Percentiles rank a stretch among this genome's conserved stretches.
Evolutionary conservation across 208 protist species (phyloP).

Genomic region (Leishmania amazonensis): DNA sequence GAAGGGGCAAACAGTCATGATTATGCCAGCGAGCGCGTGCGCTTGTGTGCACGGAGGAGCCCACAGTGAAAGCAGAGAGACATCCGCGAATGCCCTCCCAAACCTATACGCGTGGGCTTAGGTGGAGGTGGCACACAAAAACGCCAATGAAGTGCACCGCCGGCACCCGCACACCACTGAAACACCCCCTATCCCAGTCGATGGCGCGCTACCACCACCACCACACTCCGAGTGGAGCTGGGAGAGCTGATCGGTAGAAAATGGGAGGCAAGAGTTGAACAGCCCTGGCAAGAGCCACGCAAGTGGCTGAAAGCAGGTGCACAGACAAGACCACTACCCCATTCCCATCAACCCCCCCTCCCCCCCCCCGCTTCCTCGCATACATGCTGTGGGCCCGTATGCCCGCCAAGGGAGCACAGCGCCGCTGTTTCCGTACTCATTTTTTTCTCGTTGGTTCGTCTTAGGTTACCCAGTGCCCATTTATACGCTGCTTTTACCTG

Average conservation of each 20-base stretch:
- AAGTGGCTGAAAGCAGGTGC: not conserved
- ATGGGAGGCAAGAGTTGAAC: not conserved
- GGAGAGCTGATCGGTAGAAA: not conserved
- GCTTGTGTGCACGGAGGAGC: not conserved
- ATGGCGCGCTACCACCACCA: not conserved
- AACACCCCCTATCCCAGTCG: not conserved
- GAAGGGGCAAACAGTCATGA: not conserved
- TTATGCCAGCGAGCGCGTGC: not conserved
- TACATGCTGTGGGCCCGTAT: not conserved
- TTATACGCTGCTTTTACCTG: conserved; percentile 2
- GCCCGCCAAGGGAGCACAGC: not conserved
- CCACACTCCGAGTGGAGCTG: not conserved
- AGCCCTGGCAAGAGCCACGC: not conserved
- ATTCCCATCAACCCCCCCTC: not conserved
- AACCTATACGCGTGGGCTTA: not conserved
- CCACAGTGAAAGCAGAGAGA: not conserved
- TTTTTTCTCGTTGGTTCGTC: conserved; percentile 1
- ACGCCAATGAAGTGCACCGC: not conserved
- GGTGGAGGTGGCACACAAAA: not conserved
- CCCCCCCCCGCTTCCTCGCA: not conserved
- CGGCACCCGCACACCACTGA: not conserved
- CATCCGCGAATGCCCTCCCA: not conserved
- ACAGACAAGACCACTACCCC: no score
- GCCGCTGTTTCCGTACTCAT: not conserved
- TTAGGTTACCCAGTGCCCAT: not conserved